Conservation (phyloP, 2,329 filamentous ascomycete species). For the Metarhizium guizhouense region DNA sequence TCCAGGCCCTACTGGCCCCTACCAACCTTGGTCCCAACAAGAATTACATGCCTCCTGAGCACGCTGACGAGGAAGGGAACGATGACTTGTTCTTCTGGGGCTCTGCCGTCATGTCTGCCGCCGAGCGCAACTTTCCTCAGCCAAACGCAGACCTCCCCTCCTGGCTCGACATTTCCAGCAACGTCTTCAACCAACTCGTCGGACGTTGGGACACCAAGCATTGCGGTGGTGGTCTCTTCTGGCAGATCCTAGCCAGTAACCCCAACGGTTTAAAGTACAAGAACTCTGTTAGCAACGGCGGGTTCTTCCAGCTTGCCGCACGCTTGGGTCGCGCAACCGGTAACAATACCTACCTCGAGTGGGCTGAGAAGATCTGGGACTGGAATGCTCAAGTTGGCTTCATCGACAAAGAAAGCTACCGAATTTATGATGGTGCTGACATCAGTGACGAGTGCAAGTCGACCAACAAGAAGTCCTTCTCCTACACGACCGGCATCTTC, state of each 20-base stretch:
- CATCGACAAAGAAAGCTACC: constrained; percentile 39
- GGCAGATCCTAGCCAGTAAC: constrained; percentile 75
- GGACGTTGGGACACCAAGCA: constrained; percentile 58
- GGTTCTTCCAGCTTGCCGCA: constrained; percentile 74
- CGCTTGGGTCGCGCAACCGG: constrained; percentile 63
- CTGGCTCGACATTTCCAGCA: constrained; percentile 59
- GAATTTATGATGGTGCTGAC: constrained; percentile 56
- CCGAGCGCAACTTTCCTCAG: constrained; percentile 59
- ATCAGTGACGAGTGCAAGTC: constrained; percentile 43
- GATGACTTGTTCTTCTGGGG: constrained; percentile 72
- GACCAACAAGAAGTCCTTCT: constrained; percentile 49
- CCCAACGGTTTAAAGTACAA: constrained; percentile 71
- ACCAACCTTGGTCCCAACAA: constrained; percentile 45
- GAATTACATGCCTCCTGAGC: constrained; percentile 51
- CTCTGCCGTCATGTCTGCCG: constrained; percentile 56
- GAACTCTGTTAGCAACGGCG: constrained; percentile 72
- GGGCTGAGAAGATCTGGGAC: constrained; percentile 59
- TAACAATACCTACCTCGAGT: constrained; percentile 55
- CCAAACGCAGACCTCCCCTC: constrained; percentile 45
- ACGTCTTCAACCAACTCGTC: constrained; percentile 64
- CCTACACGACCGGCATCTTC: constrained; percentile 57
- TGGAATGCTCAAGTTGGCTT: constrained; percentile 52
- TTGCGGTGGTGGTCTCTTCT: constrained; percentile 66
- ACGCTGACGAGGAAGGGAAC: constrained; percentile 56
- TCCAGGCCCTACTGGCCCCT: constrained; percentile 48